Base-by-base conservation (phyloP, 805 yeast genomes). In the Brettanomyces nanus region DNA sequence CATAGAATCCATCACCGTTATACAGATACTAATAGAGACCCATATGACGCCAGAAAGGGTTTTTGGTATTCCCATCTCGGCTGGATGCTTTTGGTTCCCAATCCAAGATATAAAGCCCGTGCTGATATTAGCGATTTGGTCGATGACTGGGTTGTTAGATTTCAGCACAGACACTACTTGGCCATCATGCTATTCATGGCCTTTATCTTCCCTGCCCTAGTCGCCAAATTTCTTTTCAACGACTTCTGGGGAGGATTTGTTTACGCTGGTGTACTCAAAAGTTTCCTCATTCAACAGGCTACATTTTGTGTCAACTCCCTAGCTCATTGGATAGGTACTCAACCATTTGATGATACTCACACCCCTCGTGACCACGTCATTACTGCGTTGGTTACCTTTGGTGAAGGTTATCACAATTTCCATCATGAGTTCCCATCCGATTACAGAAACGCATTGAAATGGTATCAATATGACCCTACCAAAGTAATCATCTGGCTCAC, bases 391-490 rank as follows among this genome's bases (percentile, higher is more conserved):
- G 86, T 82, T 42, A 84, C 94, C 0, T 82, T 83, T 53, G 94
- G 94, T 61, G 94, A 84, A 64, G 94, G 94, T 45, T 82, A 83
- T 69, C 92, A 84, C 56, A 84, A 84, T 64, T 84, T 83, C 77
- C 94, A 84, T 61, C 94, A 84, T 59, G 94, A 83, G 67, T 84
- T 83, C 72, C 92, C 94, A 52, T 73, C 85, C 15, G 94, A 84
- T 64, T 84, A 83, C 72, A 76, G 94, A 73, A 83, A 83, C 56
- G 92, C 92, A 27, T 70, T 83, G 56, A 80, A 76, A 57, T 83
- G 92, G 92, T 83, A 78, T 68, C 90, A 83, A 69, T 83, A 77
- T 56, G 94, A 84, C 58, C 94, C 94, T 48, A 82, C 92, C 35
- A 83, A 83, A 63, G 52, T 74, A 34, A 50, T 71, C 37, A 81